Evolutionary conservation across 441 rosid genomes (phyloP), one percentile per base, ranked within the genome.

Genomic region (Gossypium gossypioides): DNA sequence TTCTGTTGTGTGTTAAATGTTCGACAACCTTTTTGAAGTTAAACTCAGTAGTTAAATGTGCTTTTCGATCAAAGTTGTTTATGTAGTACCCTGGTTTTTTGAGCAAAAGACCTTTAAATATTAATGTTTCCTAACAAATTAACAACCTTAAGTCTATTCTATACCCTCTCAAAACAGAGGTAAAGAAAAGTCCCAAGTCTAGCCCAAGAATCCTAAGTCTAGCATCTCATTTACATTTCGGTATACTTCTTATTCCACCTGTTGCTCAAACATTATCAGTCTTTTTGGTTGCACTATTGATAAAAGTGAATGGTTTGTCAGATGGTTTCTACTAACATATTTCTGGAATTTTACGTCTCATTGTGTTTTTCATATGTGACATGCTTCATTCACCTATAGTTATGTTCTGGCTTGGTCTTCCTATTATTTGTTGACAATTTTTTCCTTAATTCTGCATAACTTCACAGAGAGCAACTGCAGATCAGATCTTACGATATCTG

Each of bases 401-500:
- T 6, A 15, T 21, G 12, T 19, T 68, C 8, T 46, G 4, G 50
- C 25, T 40, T 65, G 32, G 46, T 63, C 24, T 16, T 75, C 37
- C 27, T 54, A 13, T 69, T 63, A 13, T 19, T 29, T 44, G 40
- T 72, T 67, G 51, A 15, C 9, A 6, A 3, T 18, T 72, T 44
- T 46, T 3, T 0, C 24, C 68, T 46, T 58, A 59, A 8, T 19
- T 72, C 13, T 22, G 4, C 75, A 40, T 75, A 74, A 77, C 54
- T 32, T 72, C 2, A 13, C 80, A 96, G 99, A 91, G 98, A 77
- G 87, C 91, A 57, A 93, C 96, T 46, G 98, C 99, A 0, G 97
- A 96, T 80, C 89, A 89, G 76, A 89, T 96, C 75, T 86, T 96
- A 86, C 96, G 93, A 84, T 96, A 91, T 61, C 80, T 93, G 84